These are phyloP conservation scores for Nephelium lappaceum DNA, from an alignment of 345 rosid species.

Conservation along the genomic window DNA sequence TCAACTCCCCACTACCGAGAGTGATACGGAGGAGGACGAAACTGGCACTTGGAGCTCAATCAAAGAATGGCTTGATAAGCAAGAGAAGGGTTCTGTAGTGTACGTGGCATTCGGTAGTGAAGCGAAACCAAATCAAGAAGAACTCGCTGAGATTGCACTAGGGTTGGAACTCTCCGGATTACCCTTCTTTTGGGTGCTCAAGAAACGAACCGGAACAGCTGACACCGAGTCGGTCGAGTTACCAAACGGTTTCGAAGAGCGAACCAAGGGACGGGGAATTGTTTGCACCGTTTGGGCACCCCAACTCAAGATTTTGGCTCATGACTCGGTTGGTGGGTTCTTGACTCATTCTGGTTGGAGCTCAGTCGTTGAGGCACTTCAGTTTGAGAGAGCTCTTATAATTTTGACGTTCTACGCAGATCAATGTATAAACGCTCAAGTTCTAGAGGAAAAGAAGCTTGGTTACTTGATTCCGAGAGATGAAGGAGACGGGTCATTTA, in stretches of 20 bases:
- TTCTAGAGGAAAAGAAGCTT: constrained; percentile 18
- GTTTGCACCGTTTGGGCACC: constrained; percentile 28
- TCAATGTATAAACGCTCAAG: constrained; percentile 23
- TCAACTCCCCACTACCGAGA: background rate
- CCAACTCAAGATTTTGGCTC: constrained; percentile 24
- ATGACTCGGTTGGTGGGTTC: constrained; percentile 24
- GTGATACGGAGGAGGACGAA: background rate
- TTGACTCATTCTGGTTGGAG: constrained; percentile 28
- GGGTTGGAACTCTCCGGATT: background rate
- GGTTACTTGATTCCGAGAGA: constrained; percentile 20
- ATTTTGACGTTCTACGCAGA: constrained; percentile 17
- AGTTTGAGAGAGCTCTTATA: background rate
- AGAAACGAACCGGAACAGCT: background rate
- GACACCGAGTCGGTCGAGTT: background rate
- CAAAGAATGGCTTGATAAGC: background rate
- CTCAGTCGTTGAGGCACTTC: constrained; percentile 22
- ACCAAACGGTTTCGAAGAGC: constrained; percentile 29
- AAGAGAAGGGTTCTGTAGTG: background rate
- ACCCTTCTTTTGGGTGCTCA: constrained; percentile 10
- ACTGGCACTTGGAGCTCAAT: background rate
- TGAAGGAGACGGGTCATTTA: constrained; percentile 22
- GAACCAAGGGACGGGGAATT: constrained; percentile 23
- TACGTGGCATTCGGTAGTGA: constrained; percentile 10
- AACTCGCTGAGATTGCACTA: background rate
- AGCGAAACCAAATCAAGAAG: background rate